These are phyloP conservation scores for Firmiana major DNA, from an alignment of 345 rosid genomes.

Conservation along the genomic window DNA sequence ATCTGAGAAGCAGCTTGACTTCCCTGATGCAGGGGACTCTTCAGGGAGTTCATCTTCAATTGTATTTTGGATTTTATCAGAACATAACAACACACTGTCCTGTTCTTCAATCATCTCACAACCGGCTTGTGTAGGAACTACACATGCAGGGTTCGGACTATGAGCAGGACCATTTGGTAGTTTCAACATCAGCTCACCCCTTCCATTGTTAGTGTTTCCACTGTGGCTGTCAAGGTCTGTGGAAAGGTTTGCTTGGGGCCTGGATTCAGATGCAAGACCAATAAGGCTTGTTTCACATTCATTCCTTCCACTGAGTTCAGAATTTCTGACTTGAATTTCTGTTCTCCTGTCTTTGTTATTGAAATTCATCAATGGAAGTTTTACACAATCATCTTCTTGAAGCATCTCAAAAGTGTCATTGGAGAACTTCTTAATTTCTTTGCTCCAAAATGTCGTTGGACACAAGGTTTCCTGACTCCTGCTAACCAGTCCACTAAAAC, in stretches of 20 bases:
- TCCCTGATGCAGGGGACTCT: constrained; percentile 27
- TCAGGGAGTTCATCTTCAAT: constrained; percentile 14
- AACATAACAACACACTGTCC: constrained; percentile 8
- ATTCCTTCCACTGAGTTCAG: neutral
- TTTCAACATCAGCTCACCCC: constrained; percentile 15
- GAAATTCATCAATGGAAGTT: constrained; percentile 13
- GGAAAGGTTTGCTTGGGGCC: constrained; percentile 1
- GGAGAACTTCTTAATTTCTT: constrained; percentile 6
- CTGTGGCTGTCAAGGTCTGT: constrained; percentile 16
- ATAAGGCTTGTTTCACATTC: neutral
- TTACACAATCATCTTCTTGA: constrained; percentile 10
- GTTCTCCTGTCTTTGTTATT: neutral
- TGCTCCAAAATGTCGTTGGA: neutral
- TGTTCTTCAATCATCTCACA: constrained; percentile 28
- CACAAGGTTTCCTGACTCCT: constrained; percentile 14
- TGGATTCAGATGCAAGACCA: constrained; percentile 13
- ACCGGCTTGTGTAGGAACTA: constrained; percentile 7
- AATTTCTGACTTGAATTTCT: constrained; percentile 7
- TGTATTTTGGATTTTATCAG: constrained; percentile 15
- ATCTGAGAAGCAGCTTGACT: constrained; percentile 32
- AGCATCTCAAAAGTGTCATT: constrained; percentile 10
- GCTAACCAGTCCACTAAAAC: constrained; percentile 1
- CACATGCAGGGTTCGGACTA: neutral
- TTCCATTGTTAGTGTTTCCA: constrained; percentile 17
- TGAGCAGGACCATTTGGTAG: neutral